Evolutionary conservation across 495 filamentous ascomycete genomes (phyloP).

Genomic region (Hypoxylon rickii): DNA sequence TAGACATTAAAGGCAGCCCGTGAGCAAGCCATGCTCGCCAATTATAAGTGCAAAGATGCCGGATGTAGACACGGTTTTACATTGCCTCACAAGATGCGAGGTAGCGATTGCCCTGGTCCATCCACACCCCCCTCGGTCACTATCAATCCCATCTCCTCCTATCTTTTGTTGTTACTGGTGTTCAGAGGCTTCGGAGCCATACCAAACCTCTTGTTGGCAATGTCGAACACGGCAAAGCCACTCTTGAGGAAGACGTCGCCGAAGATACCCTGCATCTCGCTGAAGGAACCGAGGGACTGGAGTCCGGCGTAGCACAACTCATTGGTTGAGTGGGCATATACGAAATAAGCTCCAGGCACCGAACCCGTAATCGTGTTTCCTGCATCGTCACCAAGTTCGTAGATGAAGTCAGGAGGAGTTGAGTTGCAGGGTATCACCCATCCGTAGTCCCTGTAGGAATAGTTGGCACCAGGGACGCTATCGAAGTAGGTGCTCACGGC

Average conservation of each 20-base stretch:
- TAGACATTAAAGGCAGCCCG: constrained; percentile 5
- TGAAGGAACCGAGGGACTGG: constrained; percentile 52
- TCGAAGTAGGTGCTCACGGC: constrained; percentile 67
- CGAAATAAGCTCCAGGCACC: constrained; percentile 71
- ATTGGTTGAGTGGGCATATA: constrained; percentile 60
- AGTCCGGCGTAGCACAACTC: constrained; percentile 72
- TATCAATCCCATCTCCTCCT: constrained; percentile 1
- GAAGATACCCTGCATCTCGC: constrained; percentile 64
- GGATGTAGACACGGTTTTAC: neutral
- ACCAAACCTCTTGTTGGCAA: constrained; percentile 67
- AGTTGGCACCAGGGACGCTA: constrained; percentile 62
- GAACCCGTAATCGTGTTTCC: constrained; percentile 60
- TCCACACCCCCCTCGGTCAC: neutral
- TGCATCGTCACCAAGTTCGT: constrained; percentile 61
- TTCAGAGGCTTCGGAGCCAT: constrained; percentile 59
- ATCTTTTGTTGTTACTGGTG: constrained; percentile 18
- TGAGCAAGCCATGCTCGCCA: neutral
- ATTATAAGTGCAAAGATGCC: constrained; percentile 10
- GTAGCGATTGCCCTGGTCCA: neutral
- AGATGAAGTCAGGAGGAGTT: constrained; percentile 58
- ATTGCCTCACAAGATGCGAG: neutral
- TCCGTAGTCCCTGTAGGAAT: constrained; percentile 61
- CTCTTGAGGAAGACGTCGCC: constrained; percentile 76
- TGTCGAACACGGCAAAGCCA: constrained; percentile 76
- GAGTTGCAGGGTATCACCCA: constrained; percentile 65